These are phyloP conservation scores for Chaetomium sp. DNA, from an alignment of 2,329 filamentous ascomycete genomes.

Conservation along the genomic window DNA sequence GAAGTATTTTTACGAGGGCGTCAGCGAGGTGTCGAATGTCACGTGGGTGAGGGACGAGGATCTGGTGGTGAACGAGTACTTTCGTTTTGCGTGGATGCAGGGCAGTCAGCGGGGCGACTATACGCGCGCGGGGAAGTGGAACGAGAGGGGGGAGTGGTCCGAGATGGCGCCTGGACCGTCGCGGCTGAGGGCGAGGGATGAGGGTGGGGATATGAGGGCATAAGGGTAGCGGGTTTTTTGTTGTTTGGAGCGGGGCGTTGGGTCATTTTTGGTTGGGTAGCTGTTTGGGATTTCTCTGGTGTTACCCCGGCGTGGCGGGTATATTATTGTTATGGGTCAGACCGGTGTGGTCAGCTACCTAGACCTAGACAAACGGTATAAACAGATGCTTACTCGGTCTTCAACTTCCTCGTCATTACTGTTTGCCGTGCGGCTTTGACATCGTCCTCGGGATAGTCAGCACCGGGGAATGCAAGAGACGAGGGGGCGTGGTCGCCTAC, in stretches of 20 bases:
- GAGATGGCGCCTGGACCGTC: slow-evolving; percentile 66
- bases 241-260: background rate
- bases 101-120: slow-evolving; percentile 69
- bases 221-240: background rate
- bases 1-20: slow-evolving; percentile 65
- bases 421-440: background rate
- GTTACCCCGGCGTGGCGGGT: background rate
- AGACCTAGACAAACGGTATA: too few relatives aligned
- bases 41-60: slow-evolving; percentile 59
- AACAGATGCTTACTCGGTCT: background rate
- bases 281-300: background rate
- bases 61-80: slow-evolving; percentile 64
- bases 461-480: too few relatives aligned
- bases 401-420: background rate
- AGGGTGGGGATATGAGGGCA: background rate
- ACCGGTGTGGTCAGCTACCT: background rate
- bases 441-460: too few relatives aligned
- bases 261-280: background rate
- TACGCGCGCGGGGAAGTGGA: slow-evolving; percentile 74
- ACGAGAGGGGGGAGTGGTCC: slow-evolving; percentile 63
- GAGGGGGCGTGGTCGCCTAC: too few relatives aligned
- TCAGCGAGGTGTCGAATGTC: slow-evolving; percentile 49
- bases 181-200: slow-evolving; percentile 42
- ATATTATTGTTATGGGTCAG: background rate
- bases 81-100: slow-evolving; percentile 73